These are phyloP conservation scores for Magnolia kwangsiensis DNA, from an alignment of 164 flowering plant genomes.

Conservation along the genomic window DNA sequence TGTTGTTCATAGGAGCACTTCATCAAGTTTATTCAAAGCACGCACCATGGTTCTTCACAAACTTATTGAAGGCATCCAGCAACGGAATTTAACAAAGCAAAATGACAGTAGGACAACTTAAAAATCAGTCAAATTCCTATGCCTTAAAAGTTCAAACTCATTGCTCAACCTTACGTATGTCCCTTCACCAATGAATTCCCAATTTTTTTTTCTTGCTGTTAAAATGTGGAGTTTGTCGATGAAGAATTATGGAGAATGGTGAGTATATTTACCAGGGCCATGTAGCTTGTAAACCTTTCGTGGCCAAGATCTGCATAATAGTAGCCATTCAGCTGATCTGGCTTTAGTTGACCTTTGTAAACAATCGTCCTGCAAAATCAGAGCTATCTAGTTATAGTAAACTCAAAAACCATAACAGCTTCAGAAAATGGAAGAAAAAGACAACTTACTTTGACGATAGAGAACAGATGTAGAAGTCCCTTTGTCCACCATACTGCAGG, in stretches of 20 bases:
- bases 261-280: conserved; percentile 99
- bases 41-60: conserved; percentile 73
- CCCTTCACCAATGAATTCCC: conserved; percentile 43
- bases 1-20: conserved; percentile 54
- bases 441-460: conserved; percentile 76
- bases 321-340: conserved; percentile 80
- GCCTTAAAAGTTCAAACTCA: conserved; percentile 66
- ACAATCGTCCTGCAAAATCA: conserved; percentile 76
- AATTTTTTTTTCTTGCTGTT: conserved; percentile 60
- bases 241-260: conserved; percentile 38
- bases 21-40: conserved; percentile 66
- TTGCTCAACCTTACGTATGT: conserved; percentile 80
- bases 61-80: conserved; percentile 75
- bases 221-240: conserved; percentile 61
- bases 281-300: conserved; percentile 99
- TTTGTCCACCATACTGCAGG: conserved; percentile 74
- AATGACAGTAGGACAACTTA: conserved; percentile 60
- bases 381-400: not conserved
- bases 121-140: conserved; percentile 43
- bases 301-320: conserved; percentile 92
- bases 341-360: conserved; percentile 97
- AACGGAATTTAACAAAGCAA: conserved; percentile 32
- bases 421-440: not conserved
- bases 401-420: not conserved
- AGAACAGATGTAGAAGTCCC: conserved; percentile 95